phyloP scores from a whole-genome alignment of 768 basidiomycete genomes.

The Rhodotorula graminis region DNA sequence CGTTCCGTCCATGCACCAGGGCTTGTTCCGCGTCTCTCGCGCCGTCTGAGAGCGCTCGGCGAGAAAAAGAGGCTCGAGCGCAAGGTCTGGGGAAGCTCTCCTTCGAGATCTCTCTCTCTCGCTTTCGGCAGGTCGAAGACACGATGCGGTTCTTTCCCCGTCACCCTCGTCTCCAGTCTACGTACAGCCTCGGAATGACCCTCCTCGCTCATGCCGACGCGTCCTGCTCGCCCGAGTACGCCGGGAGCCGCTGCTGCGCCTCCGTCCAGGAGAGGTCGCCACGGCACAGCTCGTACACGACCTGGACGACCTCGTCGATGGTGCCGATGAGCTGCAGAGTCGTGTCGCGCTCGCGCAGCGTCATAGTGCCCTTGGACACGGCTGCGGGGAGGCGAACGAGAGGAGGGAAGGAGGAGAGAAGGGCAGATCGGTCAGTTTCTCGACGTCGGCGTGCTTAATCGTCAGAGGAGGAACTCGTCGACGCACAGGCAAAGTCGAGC shows the following conservation, averaged over 20 bases:
- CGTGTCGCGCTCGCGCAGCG: constrained; percentile 89
- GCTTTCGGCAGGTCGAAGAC: too few relatives aligned
- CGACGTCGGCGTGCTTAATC: too few relatives aligned
- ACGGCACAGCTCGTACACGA: constrained; percentile 70
- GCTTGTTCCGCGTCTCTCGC: too few relatives aligned
- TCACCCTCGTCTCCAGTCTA: too few relatives aligned
- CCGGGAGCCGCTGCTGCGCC: constrained; percentile 65
- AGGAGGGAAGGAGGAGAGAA: not conserved
- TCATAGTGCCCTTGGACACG: constrained; percentile 85
- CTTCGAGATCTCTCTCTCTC: too few relatives aligned
- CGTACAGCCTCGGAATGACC: not conserved
- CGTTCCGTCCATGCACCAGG: too few relatives aligned
- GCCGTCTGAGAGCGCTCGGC: too few relatives aligned
- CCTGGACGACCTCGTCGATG: constrained; percentile 79
- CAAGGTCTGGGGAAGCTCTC: too few relatives aligned
- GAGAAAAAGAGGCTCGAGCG: too few relatives aligned
- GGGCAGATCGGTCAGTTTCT: too few relatives aligned
- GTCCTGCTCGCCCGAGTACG: constrained; percentile 86
- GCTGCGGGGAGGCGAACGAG: constrained; percentile 53
- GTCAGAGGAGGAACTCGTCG: too few relatives aligned
- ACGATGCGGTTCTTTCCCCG: too few relatives aligned
- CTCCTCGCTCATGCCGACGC: constrained; percentile 45
- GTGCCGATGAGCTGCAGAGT: constrained; percentile 84
- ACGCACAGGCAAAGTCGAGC: constrained; percentile 82
- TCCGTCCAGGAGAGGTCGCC: constrained; percentile 71